Conservation (phyloP, 805 yeast genomes). For the Candida parachauliodes region DNA sequence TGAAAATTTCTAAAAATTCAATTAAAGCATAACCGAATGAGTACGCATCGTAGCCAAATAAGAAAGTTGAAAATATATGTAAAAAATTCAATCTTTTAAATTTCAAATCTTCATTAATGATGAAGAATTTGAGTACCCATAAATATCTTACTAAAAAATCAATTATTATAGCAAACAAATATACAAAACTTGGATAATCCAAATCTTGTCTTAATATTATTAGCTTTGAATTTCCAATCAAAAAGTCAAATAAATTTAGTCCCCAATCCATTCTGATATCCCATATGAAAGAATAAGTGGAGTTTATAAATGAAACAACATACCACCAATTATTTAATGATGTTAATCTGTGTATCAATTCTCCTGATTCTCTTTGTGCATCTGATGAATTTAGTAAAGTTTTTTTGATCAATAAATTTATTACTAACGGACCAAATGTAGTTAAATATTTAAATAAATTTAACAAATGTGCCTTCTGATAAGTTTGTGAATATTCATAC, state of each 20-base stretch:
- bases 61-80: constrained; percentile 21
- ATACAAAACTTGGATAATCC: constrained; percentile 24
- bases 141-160: constrained; percentile 71
- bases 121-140: constrained; percentile 63
- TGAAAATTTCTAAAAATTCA: constrained; percentile 68
- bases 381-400: constrained; percentile 12
- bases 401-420: constrained; percentile 24
- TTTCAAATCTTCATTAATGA: constrained; percentile 21
- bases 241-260: constrained; percentile 46
- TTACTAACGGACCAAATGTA: constrained; percentile 41
- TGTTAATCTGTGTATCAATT: constrained; percentile 15
- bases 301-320: constrained; percentile 50
- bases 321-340: constrained; percentile 41
- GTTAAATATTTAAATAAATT: constrained; percentile 76
- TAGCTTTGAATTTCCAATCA: constrained; percentile 15
- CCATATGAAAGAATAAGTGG: constrained; percentile 83
- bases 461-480: constrained; percentile 53
- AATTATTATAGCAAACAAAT: constrained; percentile 51
- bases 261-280: constrained; percentile 91
- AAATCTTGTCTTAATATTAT: constrained; percentile 19
- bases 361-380: constrained; percentile 12
- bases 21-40: constrained; percentile 61
- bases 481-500: constrained; percentile 55
- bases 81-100: constrained; percentile 13
- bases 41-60: constrained; percentile 37